phyloP scores from a whole-genome alignment of 169 alveolate genomes.

The Plasmodium knowlesi region DNA sequence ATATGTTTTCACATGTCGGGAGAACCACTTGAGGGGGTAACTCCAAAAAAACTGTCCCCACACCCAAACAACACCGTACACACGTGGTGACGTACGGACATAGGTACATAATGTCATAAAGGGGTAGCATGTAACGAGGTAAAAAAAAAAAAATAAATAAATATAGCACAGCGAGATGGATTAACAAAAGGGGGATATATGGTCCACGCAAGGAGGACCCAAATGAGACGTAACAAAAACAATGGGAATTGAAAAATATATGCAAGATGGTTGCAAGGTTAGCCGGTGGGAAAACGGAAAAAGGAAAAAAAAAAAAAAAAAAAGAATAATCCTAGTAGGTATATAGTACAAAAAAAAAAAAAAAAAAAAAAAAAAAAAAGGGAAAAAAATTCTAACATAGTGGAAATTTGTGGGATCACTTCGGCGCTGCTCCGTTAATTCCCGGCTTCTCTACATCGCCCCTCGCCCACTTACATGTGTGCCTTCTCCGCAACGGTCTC shows the following conservation, averaged over 20 bases:
- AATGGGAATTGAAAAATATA: neutral
- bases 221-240: neutral
- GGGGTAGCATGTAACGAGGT: neutral
- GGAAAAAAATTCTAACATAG: neutral
- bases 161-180: neutral
- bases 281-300: neutral
- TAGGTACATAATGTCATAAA: neutral
- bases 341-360: neutral
- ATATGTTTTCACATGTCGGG: neutral
- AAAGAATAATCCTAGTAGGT: neutral
- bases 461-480: neutral
- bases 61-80: neutral
- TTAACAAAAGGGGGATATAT: neutral
- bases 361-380: neutral
- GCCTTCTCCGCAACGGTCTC: slow-evolving; percentile 38
- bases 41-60: neutral
- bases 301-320: neutral
- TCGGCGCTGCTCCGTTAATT: neutral
- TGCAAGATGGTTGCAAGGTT: neutral
- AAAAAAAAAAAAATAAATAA: neutral
- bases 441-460: neutral
- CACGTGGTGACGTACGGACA: neutral
- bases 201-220: neutral
- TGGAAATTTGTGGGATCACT: neutral
- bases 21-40: neutral